Conservation (phyloP, 2,329 filamentous ascomycete genomes). For the Pseudogymnoascus sp. region DNA sequence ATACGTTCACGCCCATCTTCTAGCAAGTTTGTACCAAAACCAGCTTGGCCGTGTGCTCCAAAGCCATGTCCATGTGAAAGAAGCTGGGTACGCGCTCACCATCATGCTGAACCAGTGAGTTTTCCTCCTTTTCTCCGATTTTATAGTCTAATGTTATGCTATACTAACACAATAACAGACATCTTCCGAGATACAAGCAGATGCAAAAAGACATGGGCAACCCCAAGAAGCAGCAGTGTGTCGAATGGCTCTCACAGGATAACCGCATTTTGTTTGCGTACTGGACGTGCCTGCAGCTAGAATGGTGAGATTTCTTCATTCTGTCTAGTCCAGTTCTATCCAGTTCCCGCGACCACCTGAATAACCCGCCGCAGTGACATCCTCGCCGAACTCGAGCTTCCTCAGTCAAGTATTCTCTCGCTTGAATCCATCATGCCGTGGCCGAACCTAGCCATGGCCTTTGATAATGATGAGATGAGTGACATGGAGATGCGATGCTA, state of each 20-base stretch:
- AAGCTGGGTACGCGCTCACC: conserved; percentile 52
- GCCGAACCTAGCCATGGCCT: conserved; percentile 46
- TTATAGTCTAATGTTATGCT: background rate
- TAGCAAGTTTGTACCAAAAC: conserved; percentile 82
- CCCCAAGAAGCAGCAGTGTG: background rate
- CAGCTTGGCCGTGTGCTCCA: conserved; percentile 82
- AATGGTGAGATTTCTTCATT: conserved; percentile 54
- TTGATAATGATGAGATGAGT: conserved; percentile 36
- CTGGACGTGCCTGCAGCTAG: conserved; percentile 89
- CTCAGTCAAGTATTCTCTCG: conserved; percentile 51
- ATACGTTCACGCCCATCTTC: conserved; percentile 75
- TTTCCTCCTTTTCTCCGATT: no score
- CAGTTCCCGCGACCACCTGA: background rate
- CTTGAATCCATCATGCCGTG: conserved; percentile 60
- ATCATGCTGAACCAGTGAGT: conserved; percentile 62
- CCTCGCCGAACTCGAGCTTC: conserved; percentile 69
- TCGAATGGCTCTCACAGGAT: conserved; percentile 29
- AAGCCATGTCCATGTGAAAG: conserved; percentile 60
- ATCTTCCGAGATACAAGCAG: background rate
- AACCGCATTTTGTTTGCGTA: conserved; percentile 71
- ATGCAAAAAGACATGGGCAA: background rate
- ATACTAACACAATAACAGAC: background rate
- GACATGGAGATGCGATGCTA: conserved; percentile 31
- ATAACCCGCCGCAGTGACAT: conserved; percentile 58
- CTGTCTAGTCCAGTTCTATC: no score